Base-by-base conservation (phyloP, 176 grass and related monocot species). In the Raddia guianensis region DNA sequence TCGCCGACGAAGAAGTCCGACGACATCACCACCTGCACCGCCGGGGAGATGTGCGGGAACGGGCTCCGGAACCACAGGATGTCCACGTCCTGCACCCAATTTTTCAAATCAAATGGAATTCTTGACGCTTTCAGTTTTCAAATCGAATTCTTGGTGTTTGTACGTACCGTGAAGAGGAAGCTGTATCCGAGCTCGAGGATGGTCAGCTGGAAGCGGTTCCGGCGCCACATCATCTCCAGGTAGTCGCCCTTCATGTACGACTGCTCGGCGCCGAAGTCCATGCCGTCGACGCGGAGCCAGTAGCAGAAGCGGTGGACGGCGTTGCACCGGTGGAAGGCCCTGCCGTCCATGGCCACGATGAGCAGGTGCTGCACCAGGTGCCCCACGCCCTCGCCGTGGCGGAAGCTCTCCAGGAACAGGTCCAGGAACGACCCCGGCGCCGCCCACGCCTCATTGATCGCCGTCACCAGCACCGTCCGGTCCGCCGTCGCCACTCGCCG, bases 181-280 rank as follows among this genome's bases (percentile, higher is more conserved):
- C 59, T 93, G 85, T 87, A 97, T 8, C 93, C 94, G 0, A 93
- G 80, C 86, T 89, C 86, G 5, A 97, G 77, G 56, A 97, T 76
- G 34, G 48, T 48, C 69, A 84, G 80, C 83, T 93, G 94, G 32
- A 93, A 80, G n/a, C 45, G 15, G 55, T 93, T 89, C 54, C 91
- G 72, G 9, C 74, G 81, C 94, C 94, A 97, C 91, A 97, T 93
- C 89, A 93, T 91, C 48, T 97, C 86, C 6, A 97, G 74, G 76
- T 97, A 97, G 82, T 93, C 91, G 12, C 86, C 81, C 53, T 85
- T 89, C 86, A 91, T 93, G 86, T 87, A 93, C 19, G 74, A 61
- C 70, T 97, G 86, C 65, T 97, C 94, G 1, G 73, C 55, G 5
- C 88, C 75, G 78, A 91, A 97, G 76, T 97, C 77, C 77, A 79